phyloP scores from a whole-genome alignment of 1,284 basidiomycete genomes.

The Cerrena zonata region DNA sequence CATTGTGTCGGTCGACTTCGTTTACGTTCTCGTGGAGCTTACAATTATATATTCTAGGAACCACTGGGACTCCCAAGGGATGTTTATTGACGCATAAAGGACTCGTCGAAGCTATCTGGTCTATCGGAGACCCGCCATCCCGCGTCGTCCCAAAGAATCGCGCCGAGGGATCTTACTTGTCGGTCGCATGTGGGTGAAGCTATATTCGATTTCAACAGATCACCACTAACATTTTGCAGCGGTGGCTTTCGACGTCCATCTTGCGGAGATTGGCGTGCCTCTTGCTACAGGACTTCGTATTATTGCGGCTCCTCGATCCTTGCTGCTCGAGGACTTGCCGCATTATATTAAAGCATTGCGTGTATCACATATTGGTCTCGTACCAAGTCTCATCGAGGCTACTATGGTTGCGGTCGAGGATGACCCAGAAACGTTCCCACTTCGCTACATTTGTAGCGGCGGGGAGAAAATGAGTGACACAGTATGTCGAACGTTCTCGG shows the following conservation, averaged over 20 bases:
- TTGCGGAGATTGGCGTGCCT: conserved; percentile 41
- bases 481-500: conserved; percentile 26
- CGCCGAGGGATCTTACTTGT: conserved; percentile 36
- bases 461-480: conserved; percentile 52
- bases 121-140: conserved; percentile 36
- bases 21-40: not conserved
- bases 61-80: conserved; percentile 53
- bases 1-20: not conserved
- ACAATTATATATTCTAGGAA: conserved; percentile 30
- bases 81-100: conserved; percentile 46
- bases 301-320: conserved; percentile 38
- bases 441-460: conserved; percentile 43
- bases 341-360: conserved; percentile 37
- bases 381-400: conserved; percentile 50
- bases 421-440: conserved; percentile 18
- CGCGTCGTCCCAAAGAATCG: conserved; percentile 32
- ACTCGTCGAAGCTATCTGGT: conserved; percentile 38
- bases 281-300: conserved; percentile 43
- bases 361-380: conserved; percentile 48
- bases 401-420: conserved; percentile 38
- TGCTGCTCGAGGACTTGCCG: conserved; percentile 44
- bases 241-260: conserved; percentile 46
- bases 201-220: conserved; percentile 16
- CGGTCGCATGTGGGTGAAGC: conserved; percentile 36
- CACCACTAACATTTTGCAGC: conserved; percentile 20